phyloP scores from a whole-genome alignment of 257 asterid species.

The Coffea canephora region DNA sequence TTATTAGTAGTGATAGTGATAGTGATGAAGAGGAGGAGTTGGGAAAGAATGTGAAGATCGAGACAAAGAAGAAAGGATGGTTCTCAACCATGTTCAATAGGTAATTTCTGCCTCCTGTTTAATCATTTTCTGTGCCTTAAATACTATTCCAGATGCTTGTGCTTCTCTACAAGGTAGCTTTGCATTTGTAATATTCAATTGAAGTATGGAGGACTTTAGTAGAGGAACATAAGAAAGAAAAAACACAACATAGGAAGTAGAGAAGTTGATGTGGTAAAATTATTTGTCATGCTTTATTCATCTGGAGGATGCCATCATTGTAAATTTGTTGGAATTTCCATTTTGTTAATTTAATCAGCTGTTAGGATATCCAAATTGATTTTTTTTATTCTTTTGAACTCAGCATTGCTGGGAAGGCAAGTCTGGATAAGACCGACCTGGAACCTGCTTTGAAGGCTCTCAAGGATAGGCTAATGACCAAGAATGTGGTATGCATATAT shows the following conservation, averaged over 20 bases:
- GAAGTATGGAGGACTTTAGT: background rate
- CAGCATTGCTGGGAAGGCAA: slow-evolving; percentile 93
- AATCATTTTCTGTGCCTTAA: background rate
- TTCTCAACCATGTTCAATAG: slow-evolving; percentile 92
- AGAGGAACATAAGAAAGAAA: background rate
- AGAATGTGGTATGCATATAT: slow-evolving; percentile 78
- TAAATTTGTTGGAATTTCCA: background rate
- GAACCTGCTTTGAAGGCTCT: slow-evolving; percentile 96
- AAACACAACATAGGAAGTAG: background rate
- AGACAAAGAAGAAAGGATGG: slow-evolving; percentile 81
- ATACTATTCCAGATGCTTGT: background rate
- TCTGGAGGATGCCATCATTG: background rate
- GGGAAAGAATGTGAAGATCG: slow-evolving; percentile 47
- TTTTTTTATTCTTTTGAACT: slow-evolving; percentile 7
- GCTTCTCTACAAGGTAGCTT: background rate
- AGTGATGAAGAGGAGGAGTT: slow-evolving; percentile 64
- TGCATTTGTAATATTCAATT: background rate
- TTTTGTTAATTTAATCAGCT: background rate
- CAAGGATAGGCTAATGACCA: slow-evolving; percentile 96
- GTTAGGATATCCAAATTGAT: background rate
- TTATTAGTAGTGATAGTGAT: slow-evolving; percentile 76
- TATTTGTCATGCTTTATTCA: background rate
- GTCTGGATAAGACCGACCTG: slow-evolving; percentile 79
- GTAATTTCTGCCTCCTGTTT: slow-evolving; percentile 32
- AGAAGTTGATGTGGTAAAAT: background rate